A percentile compares a stretch with the other conserved stretches of the same genome.
Conservation (phyloP, 2,329 filamentous ascomycete genomes). For the Dothideomycetes sp. region DNA sequence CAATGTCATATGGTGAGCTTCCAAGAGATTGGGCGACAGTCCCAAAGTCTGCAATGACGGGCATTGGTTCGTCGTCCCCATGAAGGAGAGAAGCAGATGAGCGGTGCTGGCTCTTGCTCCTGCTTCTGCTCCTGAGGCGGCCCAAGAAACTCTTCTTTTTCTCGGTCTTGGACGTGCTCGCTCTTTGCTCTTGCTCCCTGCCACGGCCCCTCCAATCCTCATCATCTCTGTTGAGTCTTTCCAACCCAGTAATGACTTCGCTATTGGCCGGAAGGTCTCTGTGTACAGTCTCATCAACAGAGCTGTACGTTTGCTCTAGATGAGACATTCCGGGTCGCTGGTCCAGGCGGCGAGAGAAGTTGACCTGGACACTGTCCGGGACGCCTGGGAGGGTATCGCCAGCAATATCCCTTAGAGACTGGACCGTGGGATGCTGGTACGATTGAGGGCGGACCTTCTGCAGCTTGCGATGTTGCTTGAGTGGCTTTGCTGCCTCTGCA, state of each 20-base stretch:
- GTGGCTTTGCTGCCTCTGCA: constrained; percentile 6
- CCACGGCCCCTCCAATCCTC: constrained; percentile 5
- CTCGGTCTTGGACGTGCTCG: constrained; percentile 5
- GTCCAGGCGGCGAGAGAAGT: constrained; percentile 21
- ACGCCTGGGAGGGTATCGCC: constrained; percentile 10
- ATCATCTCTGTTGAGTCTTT: background rate
- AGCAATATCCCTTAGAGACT: constrained; percentile 1
- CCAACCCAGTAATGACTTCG: background rate
- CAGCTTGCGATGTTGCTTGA: constrained; percentile 17
- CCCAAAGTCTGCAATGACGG: constrained; percentile 25
- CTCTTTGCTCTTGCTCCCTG: background rate
- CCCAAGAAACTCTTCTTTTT: constrained; percentile 10
- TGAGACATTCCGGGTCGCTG: constrained; percentile 26
- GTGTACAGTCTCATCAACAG: constrained; percentile 9
- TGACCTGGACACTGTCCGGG: constrained; percentile 22
- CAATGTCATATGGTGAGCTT: constrained; percentile 32
- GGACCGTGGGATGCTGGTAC: background rate
- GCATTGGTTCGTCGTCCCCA: constrained; percentile 12
- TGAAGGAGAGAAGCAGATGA: constrained; percentile 9
- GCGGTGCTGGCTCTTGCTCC: constrained; percentile 15
- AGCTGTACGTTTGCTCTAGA: constrained; percentile 24
- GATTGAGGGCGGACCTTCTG: constrained; percentile 16
- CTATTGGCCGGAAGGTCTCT: background rate
- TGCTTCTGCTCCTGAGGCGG: constrained; percentile 13
- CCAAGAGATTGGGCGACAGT: constrained; percentile 31